Evolutionary conservation across 192 early-diverging fungal species (phyloP), one percentile per base, ranked within the genome.

Genomic region (Mortierella hygrophila): DNA sequence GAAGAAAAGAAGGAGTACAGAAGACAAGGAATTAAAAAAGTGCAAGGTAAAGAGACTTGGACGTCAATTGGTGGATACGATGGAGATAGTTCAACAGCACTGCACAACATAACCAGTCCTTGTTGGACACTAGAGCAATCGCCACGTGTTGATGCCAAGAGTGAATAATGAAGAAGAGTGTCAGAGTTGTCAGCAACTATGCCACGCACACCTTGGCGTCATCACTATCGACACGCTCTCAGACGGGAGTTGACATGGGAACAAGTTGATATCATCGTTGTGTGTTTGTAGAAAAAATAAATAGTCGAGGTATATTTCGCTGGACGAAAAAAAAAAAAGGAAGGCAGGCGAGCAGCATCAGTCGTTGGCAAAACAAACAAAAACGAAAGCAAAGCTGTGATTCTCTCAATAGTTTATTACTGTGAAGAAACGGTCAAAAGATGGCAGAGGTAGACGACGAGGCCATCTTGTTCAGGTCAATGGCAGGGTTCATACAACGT

Each of bases 381-480:
- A 57, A 52, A 52, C 18, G 20, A 55, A 55, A 55, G 5, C 55
- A 60, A 60, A n/a, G 55, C 55, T 60, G 21, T 26, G 11, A 18
- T 60, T n/a, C 55, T 60, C 10, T 18, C 60, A 32, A 32, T 26
- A 26, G 23, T 26, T 29, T 65, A 8, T 65, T 65, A 32, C 4
- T 32, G 26, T 65, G 55, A 26, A 6, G 13, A 42, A 38, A 72
- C 47, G 41, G 32, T 77, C 35, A 54, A 46, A 54, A 52, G 73
- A 32, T 69, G 42, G 78, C 63, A 81, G 68, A 68, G n/a, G 74
- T 38, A 21, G 42, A 49, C 29, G 52, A n/a, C 72, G 70, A 78
- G 4, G 44, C 41, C 37, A 49, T 49, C 38, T 35, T 74, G 69
- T 73, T 29, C 47, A 44, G 35, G 23, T 75, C 47, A 32, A 75